Evolutionary conservation across 2,329 filamentous ascomycete genomes (phyloP).

Genomic region (Ploettnerulaceae sp.): DNA sequence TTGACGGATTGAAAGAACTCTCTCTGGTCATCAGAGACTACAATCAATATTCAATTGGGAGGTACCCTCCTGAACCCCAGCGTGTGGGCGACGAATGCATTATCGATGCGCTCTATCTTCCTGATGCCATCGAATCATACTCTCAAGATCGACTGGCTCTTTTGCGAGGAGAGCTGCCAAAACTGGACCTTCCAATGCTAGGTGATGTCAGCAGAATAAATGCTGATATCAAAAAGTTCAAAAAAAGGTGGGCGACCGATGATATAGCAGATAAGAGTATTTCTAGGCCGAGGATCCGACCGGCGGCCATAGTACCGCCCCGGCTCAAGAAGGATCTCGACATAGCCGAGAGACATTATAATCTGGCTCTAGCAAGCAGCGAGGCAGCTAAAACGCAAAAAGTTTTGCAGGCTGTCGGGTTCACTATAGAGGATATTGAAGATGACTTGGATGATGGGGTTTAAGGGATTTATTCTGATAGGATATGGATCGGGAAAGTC

Average conservation of each 20-base stretch:
- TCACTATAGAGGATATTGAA: neutral
- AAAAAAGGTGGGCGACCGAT: neutral
- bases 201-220: neutral
- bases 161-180: neutral
- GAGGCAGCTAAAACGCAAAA: neutral
- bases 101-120: neutral
- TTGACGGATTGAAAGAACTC: neutral
- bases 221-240: neutral
- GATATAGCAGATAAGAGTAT: neutral
- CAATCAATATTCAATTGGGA: neutral
- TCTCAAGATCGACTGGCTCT: neutral
- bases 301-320: neutral
- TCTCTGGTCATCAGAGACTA: neutral
- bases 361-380: neutral
- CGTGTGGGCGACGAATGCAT: neutral
- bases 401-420: neutral
- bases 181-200: neutral
- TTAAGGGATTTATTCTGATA: too few species aligned
- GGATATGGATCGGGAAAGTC: too few species aligned
- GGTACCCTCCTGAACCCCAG: neutral
- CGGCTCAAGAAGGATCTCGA: neutral
- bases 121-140: neutral
- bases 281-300: neutral
- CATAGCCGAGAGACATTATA: neutral
- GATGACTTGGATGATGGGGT: too few species aligned